These are phyloP conservation scores for Naganishia kalamii DNA, from an alignment of 768 basidiomycete genomes.

Conservation along the genomic window DNA sequence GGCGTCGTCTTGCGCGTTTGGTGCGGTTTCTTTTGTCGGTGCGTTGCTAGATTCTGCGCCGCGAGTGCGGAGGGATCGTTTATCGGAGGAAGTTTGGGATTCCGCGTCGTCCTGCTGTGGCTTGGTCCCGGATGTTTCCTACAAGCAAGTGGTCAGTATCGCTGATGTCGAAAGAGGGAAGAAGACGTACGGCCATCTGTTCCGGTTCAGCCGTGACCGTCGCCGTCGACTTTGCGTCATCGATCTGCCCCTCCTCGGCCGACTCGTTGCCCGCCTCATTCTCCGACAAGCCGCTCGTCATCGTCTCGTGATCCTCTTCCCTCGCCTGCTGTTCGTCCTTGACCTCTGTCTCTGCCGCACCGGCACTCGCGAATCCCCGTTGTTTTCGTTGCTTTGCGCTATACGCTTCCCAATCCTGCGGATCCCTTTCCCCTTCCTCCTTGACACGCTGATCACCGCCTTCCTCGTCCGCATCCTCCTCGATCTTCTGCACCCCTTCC, in stretches of 20 bases:
- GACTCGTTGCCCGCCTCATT: slow-evolving; percentile 50
- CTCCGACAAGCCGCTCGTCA: slow-evolving; percentile 50
- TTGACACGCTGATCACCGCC: not conserved
- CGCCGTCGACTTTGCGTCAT: slow-evolving; percentile 25
- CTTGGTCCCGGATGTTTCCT: slow-evolving; percentile 30
- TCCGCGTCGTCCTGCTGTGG: slow-evolving; percentile 46
- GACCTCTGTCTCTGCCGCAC: slow-evolving; percentile 61
- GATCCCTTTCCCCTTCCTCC: slow-evolving; percentile 58
- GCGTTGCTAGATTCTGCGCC: not conserved
- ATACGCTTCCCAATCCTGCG: slow-evolving; percentile 72
- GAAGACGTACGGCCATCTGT: not conserved
- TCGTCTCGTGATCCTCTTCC: slow-evolving; percentile 48
- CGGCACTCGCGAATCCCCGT: slow-evolving; percentile 52
- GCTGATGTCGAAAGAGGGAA: not conserved
- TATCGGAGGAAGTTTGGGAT: not conserved
- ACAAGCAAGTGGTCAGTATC: not conserved
- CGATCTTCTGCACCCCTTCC: not conserved
- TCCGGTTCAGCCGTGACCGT: not conserved
- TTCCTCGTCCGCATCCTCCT: slow-evolving; percentile 16
- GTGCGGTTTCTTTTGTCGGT: not conserved
- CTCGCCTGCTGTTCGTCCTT: too few relatives aligned
- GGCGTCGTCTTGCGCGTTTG: not conserved
- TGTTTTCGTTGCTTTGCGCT: slow-evolving; percentile 62
- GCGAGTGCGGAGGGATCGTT: not conserved
- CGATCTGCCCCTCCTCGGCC: slow-evolving; percentile 50